Evolutionary conservation across 2,329 filamentous ascomycete genomes (phyloP).

Genomic region (Chaetomiaceae sp.): DNA sequence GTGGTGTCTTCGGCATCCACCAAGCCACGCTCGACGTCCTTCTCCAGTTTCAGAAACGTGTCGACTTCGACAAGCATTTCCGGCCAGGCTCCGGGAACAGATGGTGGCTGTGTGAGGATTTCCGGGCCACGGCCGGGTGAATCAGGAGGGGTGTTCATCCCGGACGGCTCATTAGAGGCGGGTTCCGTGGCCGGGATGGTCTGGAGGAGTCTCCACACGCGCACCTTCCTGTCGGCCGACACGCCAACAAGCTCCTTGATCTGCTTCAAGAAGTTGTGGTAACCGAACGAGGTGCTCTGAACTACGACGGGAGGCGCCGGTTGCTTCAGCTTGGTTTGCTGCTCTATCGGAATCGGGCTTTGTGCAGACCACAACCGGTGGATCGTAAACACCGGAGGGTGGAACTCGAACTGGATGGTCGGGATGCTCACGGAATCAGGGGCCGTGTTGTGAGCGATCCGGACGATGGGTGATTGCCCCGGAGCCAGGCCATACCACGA

Average conservation of each 20-base stretch:
- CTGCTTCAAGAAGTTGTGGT: conserved; percentile 70
- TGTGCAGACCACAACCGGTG: conserved; percentile 68
- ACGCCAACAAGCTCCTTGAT: conserved; percentile 67
- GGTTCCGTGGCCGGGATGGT: conserved; percentile 36
- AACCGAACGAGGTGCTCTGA: conserved; percentile 65
- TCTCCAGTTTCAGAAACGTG: conserved; percentile 58
- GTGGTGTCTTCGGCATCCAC: conserved; percentile 66
- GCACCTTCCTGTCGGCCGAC: conserved; percentile 66
- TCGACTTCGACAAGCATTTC: conserved; percentile 57
- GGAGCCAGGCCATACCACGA: conserved; percentile 76
- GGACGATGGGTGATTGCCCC: conserved; percentile 66
- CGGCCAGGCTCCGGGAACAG: conserved; percentile 34
- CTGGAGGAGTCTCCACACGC: conserved; percentile 64
- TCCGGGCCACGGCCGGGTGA: conserved; percentile 23
- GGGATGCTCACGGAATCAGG: conserved; percentile 48
- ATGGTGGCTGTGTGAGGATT: conserved; percentile 15
- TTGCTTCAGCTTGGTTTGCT: conserved; percentile 56
- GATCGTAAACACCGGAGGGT: conserved; percentile 80
- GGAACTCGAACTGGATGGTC: conserved; percentile 76
- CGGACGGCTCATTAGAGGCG: conserved; percentile 38
- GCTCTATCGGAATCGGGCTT: conserved; percentile 52
- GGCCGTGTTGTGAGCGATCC: conserved; percentile 73
- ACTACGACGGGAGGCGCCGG: conserved; percentile 62
- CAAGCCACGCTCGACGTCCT: conserved; percentile 60
- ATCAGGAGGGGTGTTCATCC: conserved; percentile 35